Evolutionary conservation across 163 green algal species (phyloP), one percentile per base, ranked within the genome.

Genomic region (Smithsoniella earleae): DNA sequence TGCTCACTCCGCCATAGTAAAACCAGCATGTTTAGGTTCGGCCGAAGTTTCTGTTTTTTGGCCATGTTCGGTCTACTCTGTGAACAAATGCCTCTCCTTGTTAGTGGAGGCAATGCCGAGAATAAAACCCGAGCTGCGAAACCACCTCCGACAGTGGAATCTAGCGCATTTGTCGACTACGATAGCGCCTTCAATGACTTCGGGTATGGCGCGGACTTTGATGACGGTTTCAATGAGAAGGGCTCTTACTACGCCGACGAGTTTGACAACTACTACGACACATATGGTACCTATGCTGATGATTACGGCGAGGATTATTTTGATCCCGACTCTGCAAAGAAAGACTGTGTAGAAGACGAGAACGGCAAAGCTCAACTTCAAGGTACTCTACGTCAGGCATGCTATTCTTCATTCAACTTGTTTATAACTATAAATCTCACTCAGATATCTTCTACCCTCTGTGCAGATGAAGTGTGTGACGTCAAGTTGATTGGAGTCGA

Each of bases 391-490:
- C 18, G 18, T 54, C 20, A 20, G 18, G 20, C 44, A 25, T 54
- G 18, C 20, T 18, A 25, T 18, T 20, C 20, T 20, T 25, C 44
- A 54, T 18, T 54, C 44, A 54, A 54, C 20, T 54, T 18, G 20
- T 54, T 18, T 54, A 54, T 20, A 18, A 54, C 44, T 54, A 0
- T 20, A 25, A 54, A 18, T 54, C 16, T 54, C 44, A 54, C 18
- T 54, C 20, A 54, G 44, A 54, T 54, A 20, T 54, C 18, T 54
- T 54, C n/a, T 54, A 20, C 44, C 44, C 44, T 20, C 16, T 65
- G 52, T 69, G 58, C 58, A 69, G 58, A 69, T 4, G 58, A 69
- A 16, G 58, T 31, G 34, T 69, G 58, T 69, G 58, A 69, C 1
- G 18, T 69, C 22, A 43, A 34, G 27, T 25, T 69, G 5, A 45